Conservation (phyloP, 169 alveolate species). For the Plasmodium gallinaceum region DNA sequence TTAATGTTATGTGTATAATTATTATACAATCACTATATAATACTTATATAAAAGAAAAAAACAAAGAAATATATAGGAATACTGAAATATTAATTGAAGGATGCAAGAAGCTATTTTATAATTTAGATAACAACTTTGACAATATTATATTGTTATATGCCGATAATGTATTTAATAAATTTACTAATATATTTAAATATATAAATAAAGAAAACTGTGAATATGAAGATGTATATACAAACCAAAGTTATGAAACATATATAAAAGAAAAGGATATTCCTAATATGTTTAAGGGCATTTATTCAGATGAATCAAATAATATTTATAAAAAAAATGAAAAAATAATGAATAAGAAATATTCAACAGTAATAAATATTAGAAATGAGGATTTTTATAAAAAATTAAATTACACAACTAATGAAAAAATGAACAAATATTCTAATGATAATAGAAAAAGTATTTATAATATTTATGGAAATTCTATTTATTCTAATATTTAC, state of each 20-base stretch:
- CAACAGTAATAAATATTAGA: slow-evolving; percentile 2
- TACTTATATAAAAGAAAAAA: slow-evolving; percentile 53
- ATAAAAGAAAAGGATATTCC: background rate
- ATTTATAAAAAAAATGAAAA: background rate
- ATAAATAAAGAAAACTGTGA: slow-evolving; percentile 39
- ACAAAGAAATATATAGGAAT: slow-evolving; percentile 68
- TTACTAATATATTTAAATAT: slow-evolving; percentile 66
- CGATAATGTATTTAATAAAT: slow-evolving; percentile 52
- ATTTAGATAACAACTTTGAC: slow-evolving; percentile 42
- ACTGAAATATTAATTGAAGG: slow-evolving; percentile 72
- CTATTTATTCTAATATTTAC: slow-evolving; percentile 55
- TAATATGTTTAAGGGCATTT: too few relatives aligned
- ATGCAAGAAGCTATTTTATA: slow-evolving; percentile 24
- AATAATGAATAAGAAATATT: background rate
- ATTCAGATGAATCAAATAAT: background rate
- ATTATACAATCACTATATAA: slow-evolving; percentile 52
- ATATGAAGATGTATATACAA: background rate
- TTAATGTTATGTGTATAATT: slow-evolving; percentile 53
- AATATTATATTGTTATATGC: slow-evolving; percentile 41
- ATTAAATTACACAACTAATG: slow-evolving; percentile 6
- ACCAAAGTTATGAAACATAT: background rate
- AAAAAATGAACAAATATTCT: background rate
- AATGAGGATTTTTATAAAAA: slow-evolving; percentile 38
- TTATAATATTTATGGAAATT: slow-evolving; percentile 67
- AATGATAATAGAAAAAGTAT: slow-evolving; percentile 15